phyloP scores from a whole-genome alignment of 2,329 filamentous ascomycete species.

The Aureobasidium sp. region DNA sequence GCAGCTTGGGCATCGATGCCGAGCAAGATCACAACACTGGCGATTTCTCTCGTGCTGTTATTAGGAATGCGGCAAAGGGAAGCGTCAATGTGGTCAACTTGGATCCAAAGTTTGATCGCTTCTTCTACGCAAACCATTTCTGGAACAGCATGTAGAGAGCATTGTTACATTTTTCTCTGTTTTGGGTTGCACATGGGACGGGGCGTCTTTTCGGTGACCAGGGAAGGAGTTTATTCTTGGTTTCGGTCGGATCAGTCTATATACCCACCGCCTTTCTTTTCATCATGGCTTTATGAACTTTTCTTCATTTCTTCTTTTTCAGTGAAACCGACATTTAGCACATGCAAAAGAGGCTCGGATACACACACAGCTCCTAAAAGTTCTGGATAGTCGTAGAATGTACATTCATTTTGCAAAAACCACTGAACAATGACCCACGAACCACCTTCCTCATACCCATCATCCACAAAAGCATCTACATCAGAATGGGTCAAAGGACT shows the following conservation, averaged over 20 bases:
- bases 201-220: not conserved
- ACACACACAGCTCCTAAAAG: not conserved
- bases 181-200: not conserved
- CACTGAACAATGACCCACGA: not conserved
- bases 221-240: not conserved
- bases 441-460: not conserved
- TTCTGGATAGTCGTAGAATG: not conserved
- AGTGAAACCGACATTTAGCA: not conserved
- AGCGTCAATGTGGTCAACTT: constrained; percentile 94
- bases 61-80: constrained; percentile 77
- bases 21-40: constrained; percentile 67
- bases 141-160: constrained; percentile 71
- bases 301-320: not conserved
- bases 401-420: not conserved
- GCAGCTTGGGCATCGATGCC: constrained; percentile 83
- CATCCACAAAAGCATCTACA: not conserved
- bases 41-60: constrained; percentile 77
- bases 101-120: constrained; percentile 82
- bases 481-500: not conserved
- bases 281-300: not conserved
- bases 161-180: not conserved
- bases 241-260: not conserved
- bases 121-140: constrained; percentile 93
- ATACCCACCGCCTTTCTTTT: not conserved
- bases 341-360: not conserved